Evolutionary conservation across 1,139 yeast species (phyloP).

Genomic region (Scheffersomyces segobiensis): DNA sequence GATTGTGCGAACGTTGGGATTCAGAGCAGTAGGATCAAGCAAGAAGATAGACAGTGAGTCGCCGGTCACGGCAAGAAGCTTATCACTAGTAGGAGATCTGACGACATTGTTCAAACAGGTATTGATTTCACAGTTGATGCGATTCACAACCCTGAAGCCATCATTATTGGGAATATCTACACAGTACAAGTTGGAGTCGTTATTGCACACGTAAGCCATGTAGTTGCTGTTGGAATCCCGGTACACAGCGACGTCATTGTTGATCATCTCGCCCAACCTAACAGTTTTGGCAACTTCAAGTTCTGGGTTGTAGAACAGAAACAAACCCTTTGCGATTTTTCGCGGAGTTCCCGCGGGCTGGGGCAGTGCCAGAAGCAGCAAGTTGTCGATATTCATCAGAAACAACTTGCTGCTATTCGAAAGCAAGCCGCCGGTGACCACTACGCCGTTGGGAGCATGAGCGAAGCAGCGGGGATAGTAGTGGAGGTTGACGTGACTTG

Average conservation of each 20-base stretch:
- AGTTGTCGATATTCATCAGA: conserved; percentile 27
- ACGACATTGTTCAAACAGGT: conserved; percentile 44
- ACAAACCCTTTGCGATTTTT: conserved; percentile 54
- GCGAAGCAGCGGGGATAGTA: conserved; percentile 71
- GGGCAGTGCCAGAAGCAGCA: conserved; percentile 11
- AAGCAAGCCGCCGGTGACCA: conserved; percentile 74
- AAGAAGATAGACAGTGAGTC: conserved; percentile 41
- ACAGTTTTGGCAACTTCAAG: conserved; percentile 50
- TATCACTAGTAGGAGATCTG: conserved; percentile 29
- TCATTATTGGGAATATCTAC: conserved; percentile 55
- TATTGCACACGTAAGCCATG: conserved; percentile 73
- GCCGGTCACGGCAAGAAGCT: conserved; percentile 41
- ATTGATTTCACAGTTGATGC: conserved; percentile 38
- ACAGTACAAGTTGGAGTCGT: conserved; percentile 70
- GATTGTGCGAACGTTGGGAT: conserved; percentile 26
- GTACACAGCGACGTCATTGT: conserved; percentile 73
- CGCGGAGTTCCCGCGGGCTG: conserved; percentile 16
- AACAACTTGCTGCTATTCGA: conserved; percentile 22
- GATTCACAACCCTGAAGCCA: conserved; percentile 34
- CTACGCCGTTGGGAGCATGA: conserved; percentile 55
- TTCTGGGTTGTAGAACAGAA: conserved; percentile 55
- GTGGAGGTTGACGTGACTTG: conserved; percentile 44
- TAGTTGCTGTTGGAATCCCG: conserved; percentile 39
- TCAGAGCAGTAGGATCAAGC: conserved; percentile 31
- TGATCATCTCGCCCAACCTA: conserved; percentile 76